These are phyloP conservation scores for Aspergillus sp. DNA, from an alignment of 2,329 filamentous ascomycete genomes.

Conservation along the genomic window DNA sequence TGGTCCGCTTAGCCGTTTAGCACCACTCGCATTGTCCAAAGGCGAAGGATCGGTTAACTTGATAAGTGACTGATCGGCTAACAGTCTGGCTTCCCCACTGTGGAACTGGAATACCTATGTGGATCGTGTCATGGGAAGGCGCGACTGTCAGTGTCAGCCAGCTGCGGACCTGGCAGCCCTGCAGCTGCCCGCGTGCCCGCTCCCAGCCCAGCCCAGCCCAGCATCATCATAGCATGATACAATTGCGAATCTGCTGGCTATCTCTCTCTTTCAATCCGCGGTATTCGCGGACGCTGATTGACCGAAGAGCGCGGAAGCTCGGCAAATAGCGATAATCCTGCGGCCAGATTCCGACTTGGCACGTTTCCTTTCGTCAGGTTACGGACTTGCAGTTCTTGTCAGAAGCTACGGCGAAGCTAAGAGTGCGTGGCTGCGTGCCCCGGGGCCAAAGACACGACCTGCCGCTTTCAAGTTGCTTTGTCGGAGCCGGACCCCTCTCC, in stretches of 20 bases:
- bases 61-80: conserved; percentile 10
- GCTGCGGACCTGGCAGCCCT: neutral
- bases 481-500: neutral
- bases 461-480: neutral
- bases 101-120: neutral
- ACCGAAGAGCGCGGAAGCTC: neutral
- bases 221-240: neutral
- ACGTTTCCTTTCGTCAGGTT: neutral
- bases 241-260: neutral
- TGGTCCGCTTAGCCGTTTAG: neutral
- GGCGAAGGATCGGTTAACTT: conserved; percentile 4
- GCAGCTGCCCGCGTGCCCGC: neutral
- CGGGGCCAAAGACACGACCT: too few relatives aligned
- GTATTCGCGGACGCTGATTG: neutral
- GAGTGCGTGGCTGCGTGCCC: neutral
- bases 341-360: conserved; percentile 3
- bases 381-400: neutral
- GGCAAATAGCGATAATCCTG: neutral
- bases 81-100: conserved; percentile 1
- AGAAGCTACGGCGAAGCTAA: neutral
- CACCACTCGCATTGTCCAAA: neutral
- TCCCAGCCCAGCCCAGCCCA: neutral
- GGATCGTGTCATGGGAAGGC: conserved; percentile 5
- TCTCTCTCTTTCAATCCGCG: neutral
- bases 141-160: conserved; percentile 1